A percentile compares a stretch with the other conserved stretches of the same genome.
Evolutionary conservation across 805 yeast species (phyloP).

Genomic region (Pichia paraexigua): DNA sequence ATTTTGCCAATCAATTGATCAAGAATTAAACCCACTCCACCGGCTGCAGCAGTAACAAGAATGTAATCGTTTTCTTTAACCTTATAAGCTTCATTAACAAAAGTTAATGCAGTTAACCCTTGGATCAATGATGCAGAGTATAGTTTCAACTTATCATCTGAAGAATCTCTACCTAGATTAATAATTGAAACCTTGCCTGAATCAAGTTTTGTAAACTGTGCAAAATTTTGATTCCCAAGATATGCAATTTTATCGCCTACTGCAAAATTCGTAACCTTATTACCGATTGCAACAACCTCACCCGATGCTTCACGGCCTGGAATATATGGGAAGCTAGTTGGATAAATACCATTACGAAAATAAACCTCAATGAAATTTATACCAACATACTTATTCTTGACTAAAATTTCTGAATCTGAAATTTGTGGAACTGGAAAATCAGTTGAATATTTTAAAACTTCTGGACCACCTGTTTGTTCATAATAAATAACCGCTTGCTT

Average conservation of each 20-base stretch:
- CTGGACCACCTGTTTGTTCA: constrained; percentile 50
- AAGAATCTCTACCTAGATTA: constrained; percentile 40
- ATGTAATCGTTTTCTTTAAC: constrained; percentile 65
- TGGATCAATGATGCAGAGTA: constrained; percentile 61
- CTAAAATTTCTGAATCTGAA: constrained; percentile 48
- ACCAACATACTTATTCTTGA: constrained; percentile 73
- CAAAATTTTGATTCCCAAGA: constrained; percentile 46
- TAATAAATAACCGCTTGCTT: constrained; percentile 50
- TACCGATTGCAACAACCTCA: constrained; percentile 56
- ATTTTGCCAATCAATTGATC: constrained; percentile 48
- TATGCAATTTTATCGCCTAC: constrained; percentile 72
- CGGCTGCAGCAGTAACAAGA: constrained; percentile 90
- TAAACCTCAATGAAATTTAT: constrained; percentile 77
- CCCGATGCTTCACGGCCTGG: constrained; percentile 73
- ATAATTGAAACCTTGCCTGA: constrained; percentile 28
- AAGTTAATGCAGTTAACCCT: constrained; percentile 73
- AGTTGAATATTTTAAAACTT: constrained; percentile 45
- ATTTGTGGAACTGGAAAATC: constrained; percentile 55
- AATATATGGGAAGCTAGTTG: constrained; percentile 48
- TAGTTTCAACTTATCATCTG: constrained; percentile 42
- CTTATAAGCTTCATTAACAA: constrained; percentile 55
- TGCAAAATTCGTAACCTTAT: constrained; percentile 41
- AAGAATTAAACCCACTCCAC: constrained; percentile 78
- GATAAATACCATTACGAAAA: constrained; percentile 74
- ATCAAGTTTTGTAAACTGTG: constrained; percentile 58